These are phyloP conservation scores for Nakazawaea ernobii DNA, from an alignment of 805 yeast species.

Conservation along the genomic window DNA sequence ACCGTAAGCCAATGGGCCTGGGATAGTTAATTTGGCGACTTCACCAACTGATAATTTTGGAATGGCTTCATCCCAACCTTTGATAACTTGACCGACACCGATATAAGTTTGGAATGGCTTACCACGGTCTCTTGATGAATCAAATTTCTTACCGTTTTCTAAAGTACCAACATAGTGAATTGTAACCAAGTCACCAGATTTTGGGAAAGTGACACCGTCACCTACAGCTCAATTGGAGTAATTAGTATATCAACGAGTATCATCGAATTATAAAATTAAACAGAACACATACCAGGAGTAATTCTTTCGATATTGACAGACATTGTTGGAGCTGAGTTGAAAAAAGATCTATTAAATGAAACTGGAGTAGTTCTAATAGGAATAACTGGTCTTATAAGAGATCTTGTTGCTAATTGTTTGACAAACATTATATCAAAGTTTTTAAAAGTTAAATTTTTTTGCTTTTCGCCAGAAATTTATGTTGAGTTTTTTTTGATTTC, in stretches of 20 bases:
- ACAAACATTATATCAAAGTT: slow-evolving; percentile 2
- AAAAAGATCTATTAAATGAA: slow-evolving; percentile 9
- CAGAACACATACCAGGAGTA: slow-evolving; percentile 13
- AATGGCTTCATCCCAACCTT: slow-evolving; percentile 95
- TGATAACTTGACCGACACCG: slow-evolving; percentile 95
- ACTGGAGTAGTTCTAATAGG: not conserved
- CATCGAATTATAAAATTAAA: no score
- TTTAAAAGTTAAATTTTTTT: not conserved
- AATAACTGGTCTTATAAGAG: slow-evolving; percentile 5
- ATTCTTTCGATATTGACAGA: slow-evolving; percentile 13
- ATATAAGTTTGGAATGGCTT: slow-evolving; percentile 90
- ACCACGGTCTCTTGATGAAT: slow-evolving; percentile 92
- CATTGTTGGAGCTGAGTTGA: slow-evolving; percentile 9
- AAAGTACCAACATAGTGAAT: slow-evolving; percentile 95
- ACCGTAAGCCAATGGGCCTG: slow-evolving; percentile 92
- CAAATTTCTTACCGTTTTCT: slow-evolving; percentile 93
- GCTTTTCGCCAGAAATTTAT: not conserved
- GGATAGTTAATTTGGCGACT: slow-evolving; percentile 86
- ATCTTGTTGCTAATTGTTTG: slow-evolving; percentile 7
- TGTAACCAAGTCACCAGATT: slow-evolving; percentile 81
- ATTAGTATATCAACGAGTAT: no score
- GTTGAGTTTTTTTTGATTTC: not conserved
- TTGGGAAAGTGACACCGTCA: slow-evolving; percentile 84
- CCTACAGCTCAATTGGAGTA: slow-evolving; percentile 33
- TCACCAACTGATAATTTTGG: slow-evolving; percentile 91